These are phyloP conservation scores for Sesbania bispinosa DNA, from an alignment of 306 rosid species.

Conservation along the genomic window DNA sequence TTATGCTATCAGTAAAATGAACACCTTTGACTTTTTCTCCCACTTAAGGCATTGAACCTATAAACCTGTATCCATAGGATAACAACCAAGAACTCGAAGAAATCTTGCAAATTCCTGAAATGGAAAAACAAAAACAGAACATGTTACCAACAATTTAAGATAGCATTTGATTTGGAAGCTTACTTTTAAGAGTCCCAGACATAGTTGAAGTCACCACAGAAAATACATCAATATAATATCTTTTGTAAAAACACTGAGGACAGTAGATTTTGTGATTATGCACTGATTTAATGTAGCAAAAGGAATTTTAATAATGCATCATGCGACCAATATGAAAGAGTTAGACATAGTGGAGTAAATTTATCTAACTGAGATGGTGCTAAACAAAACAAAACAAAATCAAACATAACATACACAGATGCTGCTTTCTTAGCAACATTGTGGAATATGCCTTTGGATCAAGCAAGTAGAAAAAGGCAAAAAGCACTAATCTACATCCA, in stretches of 20 bases:
- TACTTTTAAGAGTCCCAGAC: background rate
- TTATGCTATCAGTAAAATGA: constrained; percentile 25
- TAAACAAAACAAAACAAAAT: background rate
- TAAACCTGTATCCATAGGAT: constrained; percentile 46
- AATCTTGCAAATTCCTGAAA: constrained; percentile 70
- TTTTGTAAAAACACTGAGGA: background rate
- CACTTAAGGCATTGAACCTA: background rate
- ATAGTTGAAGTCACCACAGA: background rate
- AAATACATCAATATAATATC: background rate
- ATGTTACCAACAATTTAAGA: background rate
- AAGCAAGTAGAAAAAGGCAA: background rate
- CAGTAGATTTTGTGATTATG: background rate
- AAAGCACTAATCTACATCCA: background rate
- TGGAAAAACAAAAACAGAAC: background rate
- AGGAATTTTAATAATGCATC: background rate
- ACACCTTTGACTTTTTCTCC: constrained; percentile 28
- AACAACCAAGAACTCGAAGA: constrained; percentile 75
- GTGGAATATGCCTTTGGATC: background rate
- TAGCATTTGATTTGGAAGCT: background rate
- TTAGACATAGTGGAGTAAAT: background rate
- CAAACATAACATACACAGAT: background rate
- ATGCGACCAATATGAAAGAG: background rate
- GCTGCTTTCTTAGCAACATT: background rate
- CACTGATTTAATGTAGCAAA: background rate
- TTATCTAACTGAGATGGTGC: background rate